These are phyloP conservation scores for Salix suchowensis DNA, from an alignment of 345 rosid species.

Conservation along the genomic window DNA sequence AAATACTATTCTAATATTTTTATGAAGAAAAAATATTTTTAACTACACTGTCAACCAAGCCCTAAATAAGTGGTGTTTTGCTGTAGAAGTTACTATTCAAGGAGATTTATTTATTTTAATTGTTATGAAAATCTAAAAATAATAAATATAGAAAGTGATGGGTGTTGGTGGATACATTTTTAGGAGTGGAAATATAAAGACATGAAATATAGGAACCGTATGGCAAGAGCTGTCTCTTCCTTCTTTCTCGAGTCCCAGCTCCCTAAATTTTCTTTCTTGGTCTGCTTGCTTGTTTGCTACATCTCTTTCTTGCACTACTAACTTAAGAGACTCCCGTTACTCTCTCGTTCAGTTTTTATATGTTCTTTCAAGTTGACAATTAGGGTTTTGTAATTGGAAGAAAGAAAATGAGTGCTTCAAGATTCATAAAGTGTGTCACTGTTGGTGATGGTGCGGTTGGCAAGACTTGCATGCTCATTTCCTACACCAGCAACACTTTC, in stretches of 20 bases:
- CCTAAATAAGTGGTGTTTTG: too few relatives aligned
- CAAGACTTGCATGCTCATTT: conserved; percentile 72
- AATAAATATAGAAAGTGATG: not conserved
- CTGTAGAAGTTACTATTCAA: too few relatives aligned
- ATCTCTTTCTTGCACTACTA: not conserved
- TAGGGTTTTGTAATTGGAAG: conserved; percentile 2
- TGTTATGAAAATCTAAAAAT: not conserved
- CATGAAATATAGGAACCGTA: conserved; percentile 11
- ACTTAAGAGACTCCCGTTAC: not conserved
- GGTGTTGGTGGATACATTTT: conserved; percentile 9
- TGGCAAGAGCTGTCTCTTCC: conserved; percentile 15
- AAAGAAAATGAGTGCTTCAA: conserved; percentile 54
- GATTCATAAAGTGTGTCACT: conserved; percentile 72
- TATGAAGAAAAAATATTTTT: too few relatives aligned
- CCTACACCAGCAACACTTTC: conserved; percentile 75
- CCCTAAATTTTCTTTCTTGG: not conserved
- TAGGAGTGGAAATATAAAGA: conserved; percentile 4
- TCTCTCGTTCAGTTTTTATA: not conserved
- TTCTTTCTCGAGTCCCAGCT: not conserved
- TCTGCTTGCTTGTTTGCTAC: not conserved
- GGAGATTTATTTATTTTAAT: too few relatives aligned
- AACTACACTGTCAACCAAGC: too few relatives aligned
- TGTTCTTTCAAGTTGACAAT: not conserved
- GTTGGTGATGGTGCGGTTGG: conserved; percentile 86
- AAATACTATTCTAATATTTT: too few relatives aligned